A percentile compares a stretch with the other conserved stretches of the same genome.
These are phyloP conservation scores for Ophiobolus disseminans DNA, from an alignment of 2,329 filamentous ascomycete species.

Conservation along the genomic window DNA sequence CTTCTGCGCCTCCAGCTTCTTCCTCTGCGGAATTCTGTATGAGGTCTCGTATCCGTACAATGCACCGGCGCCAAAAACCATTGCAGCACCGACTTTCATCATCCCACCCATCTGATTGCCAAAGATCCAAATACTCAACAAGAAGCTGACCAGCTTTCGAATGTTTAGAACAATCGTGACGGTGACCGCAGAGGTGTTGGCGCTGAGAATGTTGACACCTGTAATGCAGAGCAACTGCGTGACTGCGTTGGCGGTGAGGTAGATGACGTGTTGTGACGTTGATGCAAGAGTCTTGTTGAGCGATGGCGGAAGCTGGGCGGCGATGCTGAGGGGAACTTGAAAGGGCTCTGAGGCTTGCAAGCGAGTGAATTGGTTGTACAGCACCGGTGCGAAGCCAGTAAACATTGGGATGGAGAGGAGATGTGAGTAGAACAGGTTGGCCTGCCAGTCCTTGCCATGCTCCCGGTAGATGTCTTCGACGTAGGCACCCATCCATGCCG, in stretches of 20 bases:
- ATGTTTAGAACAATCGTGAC: slow-evolving; percentile 97
- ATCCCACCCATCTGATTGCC: slow-evolving; percentile 80
- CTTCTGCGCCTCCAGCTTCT: slow-evolving; percentile 34
- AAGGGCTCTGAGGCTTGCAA: slow-evolving; percentile 71
- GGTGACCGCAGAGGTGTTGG: slow-evolving; percentile 86
- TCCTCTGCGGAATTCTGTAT: slow-evolving; percentile 53
- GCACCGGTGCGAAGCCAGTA: slow-evolving; percentile 71
- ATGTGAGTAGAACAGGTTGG: slow-evolving; percentile 94
- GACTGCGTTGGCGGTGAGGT: slow-evolving; percentile 76
- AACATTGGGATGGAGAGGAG: slow-evolving; percentile 79
- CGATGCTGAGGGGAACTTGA: slow-evolving; percentile 42
- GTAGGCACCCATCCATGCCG: slow-evolving; percentile 93
- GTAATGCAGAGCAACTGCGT: slow-evolving; percentile 96
- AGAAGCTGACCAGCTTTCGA: slow-evolving; percentile 87
- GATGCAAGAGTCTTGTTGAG: slow-evolving; percentile 40
- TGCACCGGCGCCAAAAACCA: slow-evolving; percentile 91
- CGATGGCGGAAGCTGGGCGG: slow-evolving; percentile 35
- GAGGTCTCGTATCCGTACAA: slow-evolving; percentile 81
- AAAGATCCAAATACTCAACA: slow-evolving; percentile 93
- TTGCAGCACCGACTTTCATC: slow-evolving; percentile 78
- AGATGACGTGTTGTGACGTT: slow-evolving; percentile 72
- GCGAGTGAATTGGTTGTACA: slow-evolving; percentile 68
- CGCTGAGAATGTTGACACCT: slow-evolving; percentile 91
- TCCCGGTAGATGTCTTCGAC: slow-evolving; percentile 87
- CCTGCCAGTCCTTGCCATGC: slow-evolving; percentile 90